Conservation (phyloP, 805 yeast species). For the Dipodascus geniculatus region DNA sequence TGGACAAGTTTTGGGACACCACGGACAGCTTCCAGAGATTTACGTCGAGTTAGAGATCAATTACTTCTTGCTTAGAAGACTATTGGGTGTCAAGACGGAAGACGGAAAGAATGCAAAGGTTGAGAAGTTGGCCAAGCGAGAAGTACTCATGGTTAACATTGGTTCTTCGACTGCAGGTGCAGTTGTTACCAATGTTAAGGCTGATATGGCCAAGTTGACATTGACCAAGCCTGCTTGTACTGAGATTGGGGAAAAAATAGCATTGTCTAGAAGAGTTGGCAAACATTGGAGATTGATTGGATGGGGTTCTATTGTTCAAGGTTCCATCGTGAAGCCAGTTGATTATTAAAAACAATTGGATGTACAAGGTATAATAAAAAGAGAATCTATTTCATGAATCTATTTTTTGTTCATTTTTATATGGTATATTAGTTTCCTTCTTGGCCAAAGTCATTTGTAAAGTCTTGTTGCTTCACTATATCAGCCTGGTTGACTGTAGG, state of each 20-base stretch:
- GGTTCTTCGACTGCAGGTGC: slow-evolving; percentile 99
- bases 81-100: slow-evolving; percentile 96
- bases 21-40: slow-evolving; percentile 89
- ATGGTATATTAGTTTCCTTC: slow-evolving; percentile 60
- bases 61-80: slow-evolving; percentile 90
- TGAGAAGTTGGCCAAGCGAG: slow-evolving; percentile 85
- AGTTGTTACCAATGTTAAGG: slow-evolving; percentile 93
- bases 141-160: slow-evolving; percentile 96
- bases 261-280: slow-evolving; percentile 96
- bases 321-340: slow-evolving; percentile 31
- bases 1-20: slow-evolving; percentile 98
- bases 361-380: background rate
- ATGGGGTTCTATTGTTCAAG: slow-evolving; percentile 97
- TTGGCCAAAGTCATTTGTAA: slow-evolving; percentile 92
- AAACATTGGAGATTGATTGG: slow-evolving; percentile 99
- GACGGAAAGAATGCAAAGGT: slow-evolving; percentile 96
- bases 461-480: slow-evolving; percentile 68
- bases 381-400: background rate
- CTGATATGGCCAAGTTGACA: slow-evolving; percentile 97
- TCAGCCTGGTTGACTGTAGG: slow-evolving; percentile 91
- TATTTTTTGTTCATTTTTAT: background rate
- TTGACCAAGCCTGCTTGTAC: slow-evolving; percentile 98
- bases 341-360: slow-evolving; percentile 4
- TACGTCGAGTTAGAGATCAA: slow-evolving; percentile 96
- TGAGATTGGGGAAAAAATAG: slow-evolving; percentile 95